Conservation (phyloP, 768 basidiomycete genomes). For the Psilocybe azurescens region DNA sequence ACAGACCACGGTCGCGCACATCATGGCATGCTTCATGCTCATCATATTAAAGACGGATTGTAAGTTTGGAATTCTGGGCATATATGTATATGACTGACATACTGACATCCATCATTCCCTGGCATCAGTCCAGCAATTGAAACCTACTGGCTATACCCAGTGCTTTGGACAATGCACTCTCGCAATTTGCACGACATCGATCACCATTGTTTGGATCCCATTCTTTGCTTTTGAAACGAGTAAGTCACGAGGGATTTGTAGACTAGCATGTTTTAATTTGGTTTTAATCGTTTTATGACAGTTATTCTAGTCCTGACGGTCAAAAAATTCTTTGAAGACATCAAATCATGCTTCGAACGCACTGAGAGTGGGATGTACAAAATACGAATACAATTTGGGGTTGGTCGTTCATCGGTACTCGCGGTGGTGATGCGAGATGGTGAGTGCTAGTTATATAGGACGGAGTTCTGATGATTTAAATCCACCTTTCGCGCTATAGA, state of each 20-base stretch:
- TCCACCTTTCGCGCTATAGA: not conserved
- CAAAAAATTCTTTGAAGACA: slow-evolving; percentile 8
- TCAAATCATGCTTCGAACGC: not conserved
- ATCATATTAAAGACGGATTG: slow-evolving; percentile 3
- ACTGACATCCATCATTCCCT: not conserved
- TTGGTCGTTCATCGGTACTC: slow-evolving; percentile 11
- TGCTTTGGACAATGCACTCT: slow-evolving; percentile 6
- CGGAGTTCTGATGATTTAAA: not conserved
- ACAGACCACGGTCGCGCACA: not conserved
- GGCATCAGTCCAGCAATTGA: not conserved
- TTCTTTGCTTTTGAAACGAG: slow-evolving; percentile 16
- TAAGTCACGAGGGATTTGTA: not conserved
- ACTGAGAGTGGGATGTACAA: not conserved
- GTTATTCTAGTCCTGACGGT: slow-evolving; percentile 17
- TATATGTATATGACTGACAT: not conserved
- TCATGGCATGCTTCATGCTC: slow-evolving; percentile 10
- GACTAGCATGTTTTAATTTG: not conserved
- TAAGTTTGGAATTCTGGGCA: not conserved
- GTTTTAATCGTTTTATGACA: not conserved
- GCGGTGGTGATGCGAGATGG: slow-evolving; percentile 15
- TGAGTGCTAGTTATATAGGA: not conserved
- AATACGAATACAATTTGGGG: not conserved
- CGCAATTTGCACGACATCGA: not conserved
- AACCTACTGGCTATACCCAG: not conserved
- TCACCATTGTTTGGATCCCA: slow-evolving; percentile 16